Evolutionary conservation across 2,329 filamentous ascomycete species (phyloP).

Genomic region (Aspergillus alliaceus): DNA sequence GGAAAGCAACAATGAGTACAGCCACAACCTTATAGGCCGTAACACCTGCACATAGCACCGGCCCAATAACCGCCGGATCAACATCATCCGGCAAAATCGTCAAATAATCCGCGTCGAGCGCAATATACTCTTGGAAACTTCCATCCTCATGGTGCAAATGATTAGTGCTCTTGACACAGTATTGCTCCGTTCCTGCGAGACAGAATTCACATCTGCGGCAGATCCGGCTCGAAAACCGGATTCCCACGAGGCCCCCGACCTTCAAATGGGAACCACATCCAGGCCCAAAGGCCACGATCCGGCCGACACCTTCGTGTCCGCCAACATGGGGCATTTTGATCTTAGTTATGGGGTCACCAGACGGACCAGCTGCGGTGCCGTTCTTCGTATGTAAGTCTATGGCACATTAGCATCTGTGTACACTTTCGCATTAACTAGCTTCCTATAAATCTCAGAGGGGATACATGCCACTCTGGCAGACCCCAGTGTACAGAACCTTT

Average conservation of each 20-base stretch:
- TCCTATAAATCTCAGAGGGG: too few species aligned
- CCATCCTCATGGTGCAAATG: slow-evolving; percentile 50
- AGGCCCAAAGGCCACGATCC: slow-evolving; percentile 42
- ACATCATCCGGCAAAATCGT: slow-evolving; percentile 45
- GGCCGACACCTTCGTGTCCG: slow-evolving; percentile 48
- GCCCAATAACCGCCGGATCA: slow-evolving; percentile 42
- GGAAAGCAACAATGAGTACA: background rate
- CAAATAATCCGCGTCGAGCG: slow-evolving; percentile 46
- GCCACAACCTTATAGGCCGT: slow-evolving; percentile 43
- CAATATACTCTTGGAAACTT: slow-evolving; percentile 48
- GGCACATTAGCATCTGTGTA: background rate
- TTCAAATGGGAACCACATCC: slow-evolving; percentile 35
- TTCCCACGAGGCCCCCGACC: slow-evolving; percentile 44
- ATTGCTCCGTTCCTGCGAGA: slow-evolving; percentile 41
- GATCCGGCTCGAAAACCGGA: slow-evolving; percentile 44
- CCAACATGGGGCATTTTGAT: slow-evolving; percentile 49
- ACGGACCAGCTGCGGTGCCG: slow-evolving; percentile 38
- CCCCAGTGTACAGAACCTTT: slow-evolving; percentile 47
- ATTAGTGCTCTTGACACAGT: slow-evolving; percentile 44
- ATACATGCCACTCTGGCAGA: slow-evolving; percentile 49
- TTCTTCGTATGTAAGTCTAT: slow-evolving; percentile 43
- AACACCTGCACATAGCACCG: slow-evolving; percentile 47
- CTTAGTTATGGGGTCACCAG: slow-evolving; percentile 44
- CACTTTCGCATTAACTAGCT: too few species aligned
- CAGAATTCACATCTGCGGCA: slow-evolving; percentile 48